Base-by-base conservation (phyloP, 768 basidiomycete genomes). In the Serendipita sp. region DNA sequence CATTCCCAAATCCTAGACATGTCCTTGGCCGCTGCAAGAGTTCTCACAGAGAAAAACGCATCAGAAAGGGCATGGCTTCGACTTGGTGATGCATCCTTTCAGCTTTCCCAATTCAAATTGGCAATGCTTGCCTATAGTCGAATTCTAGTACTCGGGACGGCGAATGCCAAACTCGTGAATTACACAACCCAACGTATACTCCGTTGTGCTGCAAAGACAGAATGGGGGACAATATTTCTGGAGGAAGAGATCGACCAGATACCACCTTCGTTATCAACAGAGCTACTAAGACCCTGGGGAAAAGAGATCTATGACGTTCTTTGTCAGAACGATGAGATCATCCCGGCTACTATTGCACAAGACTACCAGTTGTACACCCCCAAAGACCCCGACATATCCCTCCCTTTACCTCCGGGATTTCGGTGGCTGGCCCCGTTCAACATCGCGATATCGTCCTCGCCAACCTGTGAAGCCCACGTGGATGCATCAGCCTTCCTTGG, bases 401-500 rank as follows among this genome's bases (percentile, higher is more conserved):
- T 38, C 3, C 17, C 33, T 61, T 70, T 83, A 0, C 81, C 80
- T 26, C 77, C 82, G 4, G 83, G 80, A 70, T 83, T 84, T 68
- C 75, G 82, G 9, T 85, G 82, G 82, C 74, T 85, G 3, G 71
- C 83, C 33, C 82, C 82, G 3, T 79, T 77, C 67, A 74, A 78
- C 61, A 68, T 83, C 30, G 82, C 83, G 4, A 73, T 82, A 53
- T 83, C 83, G 80, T 83, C 82, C 0, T 82, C 79, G 0, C 82
- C 82, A 1, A 73, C 78, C 2, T 69, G 71, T 63, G 76, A 76
- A 62, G 74, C 75, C 17, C 82, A 85, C 67, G 78, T 83, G 62
- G 66, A 68, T 1, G 73, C 74, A 0, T 75, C 83, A 16, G 70
- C 75, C 26, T 78, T 79, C 69, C 69, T 85, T n/a, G 80, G 79